A percentile compares a stretch with the other conserved stretches of the same genome.
These are phyloP conservation scores for Linnemannia hyalina DNA, from an alignment of 192 early-diverging fungal species.

Conservation along the genomic window DNA sequence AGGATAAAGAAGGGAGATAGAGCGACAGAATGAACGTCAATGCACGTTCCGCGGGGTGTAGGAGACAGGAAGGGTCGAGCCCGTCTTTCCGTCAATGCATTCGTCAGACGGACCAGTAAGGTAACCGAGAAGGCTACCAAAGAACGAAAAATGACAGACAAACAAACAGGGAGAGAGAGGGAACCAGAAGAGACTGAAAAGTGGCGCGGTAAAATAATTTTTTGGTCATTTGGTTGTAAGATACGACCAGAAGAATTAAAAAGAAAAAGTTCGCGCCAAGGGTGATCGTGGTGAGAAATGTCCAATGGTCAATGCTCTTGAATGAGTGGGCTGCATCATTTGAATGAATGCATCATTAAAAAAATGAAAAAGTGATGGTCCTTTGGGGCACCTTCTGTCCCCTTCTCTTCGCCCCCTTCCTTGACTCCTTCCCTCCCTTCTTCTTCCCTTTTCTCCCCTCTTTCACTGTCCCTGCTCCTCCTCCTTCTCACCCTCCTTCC, in stretches of 20 bases:
- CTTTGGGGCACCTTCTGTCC: background rate
- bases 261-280: no score
- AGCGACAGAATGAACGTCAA: background rate
- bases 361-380: background rate
- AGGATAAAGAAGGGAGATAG: background rate
- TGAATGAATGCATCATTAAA: background rate
- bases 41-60: background rate
- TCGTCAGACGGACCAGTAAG: background rate
- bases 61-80: background rate
- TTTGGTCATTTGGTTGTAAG: background rate
- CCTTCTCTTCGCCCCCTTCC: background rate
- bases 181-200: background rate
- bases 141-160: background rate
- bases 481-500: background rate
- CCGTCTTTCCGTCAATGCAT: background rate
- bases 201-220: background rate
- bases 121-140: conserved; percentile 1
- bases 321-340: background rate
- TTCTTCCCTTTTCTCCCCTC: background rate
- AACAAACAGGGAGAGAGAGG: background rate
- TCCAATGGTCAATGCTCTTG: no score
- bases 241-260: no score
- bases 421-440: background rate
- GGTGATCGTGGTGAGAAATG: no score
- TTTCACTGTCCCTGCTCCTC: background rate